These are phyloP conservation scores for Gossypium thurberi DNA, from an alignment of 345 rosid species.

Conservation along the genomic window DNA sequence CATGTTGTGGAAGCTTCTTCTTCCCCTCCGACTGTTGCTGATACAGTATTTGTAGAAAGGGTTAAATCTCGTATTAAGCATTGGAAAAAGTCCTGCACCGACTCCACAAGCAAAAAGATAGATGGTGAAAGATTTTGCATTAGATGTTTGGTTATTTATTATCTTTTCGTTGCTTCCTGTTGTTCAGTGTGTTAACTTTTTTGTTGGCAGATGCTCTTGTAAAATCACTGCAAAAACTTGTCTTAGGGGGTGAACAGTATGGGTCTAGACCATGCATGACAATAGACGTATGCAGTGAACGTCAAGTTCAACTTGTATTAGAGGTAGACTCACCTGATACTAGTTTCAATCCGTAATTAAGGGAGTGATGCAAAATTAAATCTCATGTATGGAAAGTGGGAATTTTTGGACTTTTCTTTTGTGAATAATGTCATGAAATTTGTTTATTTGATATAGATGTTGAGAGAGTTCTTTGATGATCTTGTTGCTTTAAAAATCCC, in stretches of 20 bases:
- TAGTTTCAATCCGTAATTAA: background rate
- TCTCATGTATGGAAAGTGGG: background rate
- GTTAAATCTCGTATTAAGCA: slow-evolving; percentile 54
- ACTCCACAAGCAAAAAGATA: slow-evolving; percentile 3
- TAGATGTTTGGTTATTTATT: background rate
- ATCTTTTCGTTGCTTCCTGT: slow-evolving; percentile 5
- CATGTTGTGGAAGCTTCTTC: slow-evolving; percentile 30
- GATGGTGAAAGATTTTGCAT: background rate
- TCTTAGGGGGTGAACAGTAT: slow-evolving; percentile 47
- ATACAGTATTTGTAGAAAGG: slow-evolving; percentile 60
- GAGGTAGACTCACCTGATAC: slow-evolving; percentile 42
- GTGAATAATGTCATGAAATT: slow-evolving; percentile 10
- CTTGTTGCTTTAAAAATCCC: slow-evolving; percentile 66
- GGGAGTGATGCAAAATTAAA: background rate
- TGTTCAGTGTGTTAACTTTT: slow-evolving; percentile 18
- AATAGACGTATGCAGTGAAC: slow-evolving; percentile 81
- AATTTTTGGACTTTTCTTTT: background rate
- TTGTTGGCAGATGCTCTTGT: slow-evolving; percentile 39
- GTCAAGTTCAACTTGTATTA: slow-evolving; percentile 61
- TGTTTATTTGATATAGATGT: slow-evolving; percentile 39
- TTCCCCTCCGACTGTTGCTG: slow-evolving; percentile 50
- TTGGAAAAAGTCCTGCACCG: slow-evolving; percentile 12
- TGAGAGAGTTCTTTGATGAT: slow-evolving; percentile 52
- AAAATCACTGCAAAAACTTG: slow-evolving; percentile 51
- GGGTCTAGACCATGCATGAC: slow-evolving; percentile 67